Evolutionary conservation across 2,329 filamentous ascomycete genomes (phyloP).

Genomic region (Huntiella abstrusa): DNA sequence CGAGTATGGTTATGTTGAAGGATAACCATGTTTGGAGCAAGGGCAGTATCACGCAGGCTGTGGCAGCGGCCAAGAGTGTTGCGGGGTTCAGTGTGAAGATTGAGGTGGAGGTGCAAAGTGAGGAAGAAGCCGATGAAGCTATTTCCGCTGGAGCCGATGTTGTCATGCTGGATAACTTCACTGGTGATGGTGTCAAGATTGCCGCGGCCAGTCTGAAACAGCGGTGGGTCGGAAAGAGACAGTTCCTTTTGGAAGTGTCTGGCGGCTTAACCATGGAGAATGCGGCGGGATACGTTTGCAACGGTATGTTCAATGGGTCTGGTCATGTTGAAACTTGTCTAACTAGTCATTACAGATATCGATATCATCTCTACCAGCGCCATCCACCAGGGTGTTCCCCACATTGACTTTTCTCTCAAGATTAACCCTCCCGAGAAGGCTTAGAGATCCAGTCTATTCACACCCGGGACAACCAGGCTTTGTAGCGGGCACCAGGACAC

Average conservation of each 20-base stretch:
- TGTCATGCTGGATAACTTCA: constrained; percentile 96
- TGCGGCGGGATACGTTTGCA: constrained; percentile 60
- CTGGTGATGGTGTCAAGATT: constrained; percentile 52
- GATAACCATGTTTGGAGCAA: constrained; percentile 96
- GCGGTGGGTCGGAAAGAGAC: constrained; percentile 54
- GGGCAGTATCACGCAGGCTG: constrained; percentile 69
- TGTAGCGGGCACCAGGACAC: constrained; percentile 19
- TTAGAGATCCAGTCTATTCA: background rate
- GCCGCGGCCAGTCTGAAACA: constrained; percentile 62
- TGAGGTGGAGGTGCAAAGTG: constrained; percentile 77
- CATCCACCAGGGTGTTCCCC: constrained; percentile 86
- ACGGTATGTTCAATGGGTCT: constrained; percentile 30
- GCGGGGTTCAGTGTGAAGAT: constrained; percentile 86
- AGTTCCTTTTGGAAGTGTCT: constrained; percentile 78
- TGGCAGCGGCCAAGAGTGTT: constrained; percentile 62
- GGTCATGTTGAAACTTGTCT: constrained; percentile 8
- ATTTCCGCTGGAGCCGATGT: constrained; percentile 83
- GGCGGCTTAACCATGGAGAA: constrained; percentile 77
- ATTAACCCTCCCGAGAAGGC: constrained; percentile 26
- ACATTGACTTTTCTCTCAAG: constrained; percentile 93
- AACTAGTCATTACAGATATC: constrained; percentile 40
- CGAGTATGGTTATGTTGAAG: constrained; percentile 95
- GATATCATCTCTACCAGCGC: constrained; percentile 93
- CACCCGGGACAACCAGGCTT: background rate
- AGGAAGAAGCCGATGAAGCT: constrained; percentile 79